Evolutionary conservation across 2,329 filamentous ascomycete genomes (phyloP).

Genomic region (Furcasterigmium furcatum): DNA sequence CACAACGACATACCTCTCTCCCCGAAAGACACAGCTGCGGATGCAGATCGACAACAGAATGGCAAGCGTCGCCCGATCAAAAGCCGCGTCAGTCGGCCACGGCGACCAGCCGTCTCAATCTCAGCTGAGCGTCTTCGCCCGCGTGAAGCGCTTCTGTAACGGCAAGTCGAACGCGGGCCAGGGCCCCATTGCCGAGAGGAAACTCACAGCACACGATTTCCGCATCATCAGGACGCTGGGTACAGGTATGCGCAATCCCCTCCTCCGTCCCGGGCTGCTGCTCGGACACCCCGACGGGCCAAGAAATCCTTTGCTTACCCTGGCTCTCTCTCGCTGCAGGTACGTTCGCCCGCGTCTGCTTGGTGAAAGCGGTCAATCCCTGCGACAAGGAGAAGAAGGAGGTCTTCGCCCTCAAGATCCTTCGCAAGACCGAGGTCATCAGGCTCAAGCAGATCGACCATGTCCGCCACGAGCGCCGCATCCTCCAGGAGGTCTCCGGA

Average conservation of each 20-base stretch:
- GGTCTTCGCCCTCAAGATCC: constrained; percentile 80
- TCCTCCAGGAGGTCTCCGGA: constrained; percentile 73
- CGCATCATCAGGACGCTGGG: constrained; percentile 71
- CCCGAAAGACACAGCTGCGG: no score
- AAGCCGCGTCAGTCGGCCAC: not conserved
- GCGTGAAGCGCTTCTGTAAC: constrained; percentile 6
- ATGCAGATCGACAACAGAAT: not conserved
- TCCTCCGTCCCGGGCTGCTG: no score
- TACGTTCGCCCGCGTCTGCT: constrained; percentile 79
- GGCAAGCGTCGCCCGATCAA: not conserved
- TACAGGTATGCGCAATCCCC: constrained; percentile 43
- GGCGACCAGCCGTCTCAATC: not conserved
- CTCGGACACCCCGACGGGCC: no score
- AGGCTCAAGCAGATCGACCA: constrained; percentile 85
- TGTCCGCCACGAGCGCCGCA: constrained; percentile 77
- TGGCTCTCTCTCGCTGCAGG: constrained; percentile 40
- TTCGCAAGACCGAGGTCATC: constrained; percentile 72
- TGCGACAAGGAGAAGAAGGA: constrained; percentile 52
- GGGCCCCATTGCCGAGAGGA: constrained; percentile 11
- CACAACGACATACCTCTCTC: no score
- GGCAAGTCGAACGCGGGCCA: constrained; percentile 8
- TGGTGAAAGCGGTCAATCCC: constrained; percentile 62
- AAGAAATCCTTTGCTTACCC: constrained; percentile 4
- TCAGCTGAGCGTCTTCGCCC: not conserved
- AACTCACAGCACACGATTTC: constrained; percentile 56